These are phyloP conservation scores for Tolypocladium amazonense DNA, from an alignment of 2,329 filamentous ascomycete genomes.

Conservation along the genomic window DNA sequence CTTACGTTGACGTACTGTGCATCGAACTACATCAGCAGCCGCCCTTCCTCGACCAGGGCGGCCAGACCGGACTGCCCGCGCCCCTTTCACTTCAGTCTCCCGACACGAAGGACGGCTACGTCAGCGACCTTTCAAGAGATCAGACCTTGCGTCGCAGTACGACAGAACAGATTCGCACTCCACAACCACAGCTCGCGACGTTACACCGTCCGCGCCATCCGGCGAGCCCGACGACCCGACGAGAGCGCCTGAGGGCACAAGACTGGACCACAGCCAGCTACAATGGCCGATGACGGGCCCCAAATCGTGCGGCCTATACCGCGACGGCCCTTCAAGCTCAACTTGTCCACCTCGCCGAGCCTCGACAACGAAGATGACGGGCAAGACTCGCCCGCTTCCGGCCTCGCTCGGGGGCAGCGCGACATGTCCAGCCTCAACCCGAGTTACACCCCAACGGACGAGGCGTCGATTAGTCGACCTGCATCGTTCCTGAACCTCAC, in stretches of 20 bases:
- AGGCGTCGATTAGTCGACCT: conserved; percentile 48
- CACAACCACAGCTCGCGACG: background rate
- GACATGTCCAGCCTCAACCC: conserved; percentile 27
- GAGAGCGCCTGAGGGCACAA: background rate
- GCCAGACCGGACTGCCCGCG: background rate
- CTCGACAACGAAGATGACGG: conserved; percentile 23
- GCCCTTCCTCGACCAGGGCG: background rate
- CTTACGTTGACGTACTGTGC: background rate
- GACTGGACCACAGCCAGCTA: background rate
- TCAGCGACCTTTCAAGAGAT: background rate
- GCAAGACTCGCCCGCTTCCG: conserved; percentile 8
- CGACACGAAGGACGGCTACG: background rate
- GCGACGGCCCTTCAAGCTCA: conserved; percentile 58
- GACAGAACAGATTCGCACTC: background rate
- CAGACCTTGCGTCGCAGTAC: background rate
- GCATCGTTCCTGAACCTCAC: conserved; percentile 80
- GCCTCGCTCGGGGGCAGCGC: conserved; percentile 10
- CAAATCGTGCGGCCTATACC: conserved; percentile 59
- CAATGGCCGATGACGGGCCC: conserved; percentile 34
- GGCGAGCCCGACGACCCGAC: background rate
- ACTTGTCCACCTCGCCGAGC: conserved; percentile 34
- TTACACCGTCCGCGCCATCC: background rate
- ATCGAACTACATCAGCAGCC: background rate
- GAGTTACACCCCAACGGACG: conserved; percentile 28
- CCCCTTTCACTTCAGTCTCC: background rate